These are phyloP conservation scores for Penicillium mononematosum DNA, from an alignment of 495 filamentous ascomycete species.

Conservation along the genomic window DNA sequence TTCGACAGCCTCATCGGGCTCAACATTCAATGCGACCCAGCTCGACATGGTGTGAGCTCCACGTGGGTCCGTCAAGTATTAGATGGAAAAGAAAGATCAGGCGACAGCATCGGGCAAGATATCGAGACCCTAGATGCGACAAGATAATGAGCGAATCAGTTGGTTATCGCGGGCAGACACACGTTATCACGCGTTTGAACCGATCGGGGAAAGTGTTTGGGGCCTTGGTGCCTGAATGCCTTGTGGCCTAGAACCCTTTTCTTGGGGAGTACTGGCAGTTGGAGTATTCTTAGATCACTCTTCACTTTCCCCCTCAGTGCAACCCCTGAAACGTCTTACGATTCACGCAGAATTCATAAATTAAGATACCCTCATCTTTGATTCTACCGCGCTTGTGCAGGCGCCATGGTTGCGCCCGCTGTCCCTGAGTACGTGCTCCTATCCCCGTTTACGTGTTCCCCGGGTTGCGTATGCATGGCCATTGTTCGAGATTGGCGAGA, in stretches of 20 bases:
- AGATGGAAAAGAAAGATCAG: constrained; percentile 2
- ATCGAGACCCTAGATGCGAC: constrained; percentile 3
- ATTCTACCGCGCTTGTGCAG: constrained; percentile 25
- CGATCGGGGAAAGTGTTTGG: constrained; percentile 31
- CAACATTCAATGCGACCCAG: constrained; percentile 86
- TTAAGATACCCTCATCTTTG: constrained; percentile 5
- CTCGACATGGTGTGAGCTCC: constrained; percentile 42
- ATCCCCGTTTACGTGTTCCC: constrained; percentile 38
- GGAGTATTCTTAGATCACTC: constrained; percentile 15
- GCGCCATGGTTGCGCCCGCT: constrained; percentile 81
- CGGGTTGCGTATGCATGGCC: constrained; percentile 29
- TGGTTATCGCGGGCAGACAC: constrained; percentile 18
- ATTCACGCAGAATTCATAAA: constrained; percentile 3
- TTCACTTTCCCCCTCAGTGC: constrained; percentile 13
- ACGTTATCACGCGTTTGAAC: constrained; percentile 38
- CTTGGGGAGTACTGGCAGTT: constrained; percentile 12
- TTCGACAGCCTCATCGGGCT: constrained; percentile 84
- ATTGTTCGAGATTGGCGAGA: constrained; percentile 17
- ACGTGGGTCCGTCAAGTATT: constrained; percentile 5
- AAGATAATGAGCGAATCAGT: neutral
- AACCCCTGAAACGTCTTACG: constrained; percentile 11
- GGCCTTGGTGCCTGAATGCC: constrained; percentile 28
- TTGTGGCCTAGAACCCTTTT: constrained; percentile 28
- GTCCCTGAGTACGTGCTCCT: constrained; percentile 75
- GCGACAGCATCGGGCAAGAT: constrained; percentile 2